Percentiles rank a stretch among this genome's conserved stretches.
phyloP scores from a whole-genome alignment of 148 eudicot genomes.

The Heliamphora exappendiculata region DNA sequence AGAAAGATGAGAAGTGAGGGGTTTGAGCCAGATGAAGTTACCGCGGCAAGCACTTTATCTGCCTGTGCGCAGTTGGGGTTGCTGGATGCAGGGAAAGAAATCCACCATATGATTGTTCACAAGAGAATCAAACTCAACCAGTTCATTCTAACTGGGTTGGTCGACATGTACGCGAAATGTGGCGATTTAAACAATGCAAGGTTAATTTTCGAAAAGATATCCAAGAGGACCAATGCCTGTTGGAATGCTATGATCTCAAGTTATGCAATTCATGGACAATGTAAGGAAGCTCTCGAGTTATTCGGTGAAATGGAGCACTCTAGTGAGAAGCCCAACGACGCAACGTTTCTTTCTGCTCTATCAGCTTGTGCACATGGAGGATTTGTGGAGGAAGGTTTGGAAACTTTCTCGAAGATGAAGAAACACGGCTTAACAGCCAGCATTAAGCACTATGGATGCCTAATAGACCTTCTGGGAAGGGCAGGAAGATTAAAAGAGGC shows the following conservation, averaged over 20 bases:
- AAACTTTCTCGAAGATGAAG: slow-evolving; percentile 44
- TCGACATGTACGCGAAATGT: slow-evolving; percentile 79
- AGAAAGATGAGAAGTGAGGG: slow-evolving; percentile 41
- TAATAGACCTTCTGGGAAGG: slow-evolving; percentile 61
- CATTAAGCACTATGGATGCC: slow-evolving; percentile 60
- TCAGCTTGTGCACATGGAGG: slow-evolving; percentile 73
- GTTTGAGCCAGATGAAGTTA: slow-evolving; percentile 59
- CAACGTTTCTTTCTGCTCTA: slow-evolving; percentile 52
- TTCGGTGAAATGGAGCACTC: slow-evolving; percentile 42
- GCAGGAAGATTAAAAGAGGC: slow-evolving; percentile 58
- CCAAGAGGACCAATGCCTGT: slow-evolving; percentile 26
- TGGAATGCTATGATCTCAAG: slow-evolving; percentile 70
- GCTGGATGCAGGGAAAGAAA: slow-evolving; percentile 45
- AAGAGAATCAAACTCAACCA: slow-evolving; percentile 33
- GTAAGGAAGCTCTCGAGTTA: slow-evolving; percentile 41
- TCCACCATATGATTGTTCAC: slow-evolving; percentile 32
- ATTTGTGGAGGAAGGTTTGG: slow-evolving; percentile 46
- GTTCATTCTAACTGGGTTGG: slow-evolving; percentile 49
- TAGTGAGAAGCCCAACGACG: slow-evolving; percentile 35
- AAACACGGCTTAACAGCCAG: slow-evolving; percentile 34
- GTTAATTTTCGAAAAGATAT: slow-evolving; percentile 38
- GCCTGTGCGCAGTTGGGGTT: slow-evolving; percentile 62
- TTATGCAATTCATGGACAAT: slow-evolving; percentile 50
- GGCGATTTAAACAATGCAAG: slow-evolving; percentile 56
- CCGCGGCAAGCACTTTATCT: slow-evolving; percentile 48